Percentiles rank a stretch among this genome's conserved stretches.
Conservation (phyloP, 768 basidiomycete species). For the Psilocybe cyanescens region DNA sequence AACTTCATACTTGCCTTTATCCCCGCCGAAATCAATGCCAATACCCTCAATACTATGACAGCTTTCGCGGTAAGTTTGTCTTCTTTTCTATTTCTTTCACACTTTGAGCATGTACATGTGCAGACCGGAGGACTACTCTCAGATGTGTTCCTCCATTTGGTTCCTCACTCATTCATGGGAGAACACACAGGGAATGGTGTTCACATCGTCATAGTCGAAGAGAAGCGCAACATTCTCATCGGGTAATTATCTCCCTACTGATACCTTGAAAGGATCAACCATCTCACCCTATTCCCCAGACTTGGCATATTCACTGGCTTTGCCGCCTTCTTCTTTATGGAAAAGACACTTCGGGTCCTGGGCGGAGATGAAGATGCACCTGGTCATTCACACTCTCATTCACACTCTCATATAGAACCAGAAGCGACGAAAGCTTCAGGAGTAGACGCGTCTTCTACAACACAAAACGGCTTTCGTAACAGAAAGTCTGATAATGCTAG, state of each 20-base stretch:
- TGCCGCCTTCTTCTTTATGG: conserved; percentile 91
- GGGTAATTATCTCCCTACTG: conserved; percentile 54
- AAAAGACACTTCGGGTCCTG: conserved; percentile 86
- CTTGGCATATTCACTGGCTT: conserved; percentile 87
- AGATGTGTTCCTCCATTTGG: conserved; percentile 90
- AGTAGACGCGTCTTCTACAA: conserved; percentile 36
- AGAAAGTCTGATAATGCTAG: conserved; percentile 39
- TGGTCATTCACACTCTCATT: conserved; percentile 66
- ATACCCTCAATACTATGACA: conserved; percentile 93
- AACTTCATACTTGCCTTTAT: conserved; percentile 96
- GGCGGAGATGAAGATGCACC: conserved; percentile 62
- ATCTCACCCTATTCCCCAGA: conserved; percentile 36
- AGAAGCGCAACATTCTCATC: conserved; percentile 88
- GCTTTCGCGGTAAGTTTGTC: conserved; percentile 76
- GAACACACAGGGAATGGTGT: conserved; percentile 76
- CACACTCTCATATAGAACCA: conserved; percentile 36
- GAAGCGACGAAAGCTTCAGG: conserved; percentile 49
- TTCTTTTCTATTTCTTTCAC: conserved; percentile 8
- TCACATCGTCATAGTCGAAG: conserved; percentile 84
- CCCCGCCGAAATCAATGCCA: conserved; percentile 81
- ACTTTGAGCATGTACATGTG: conserved; percentile 16
- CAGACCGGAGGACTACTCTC: conserved; percentile 91
- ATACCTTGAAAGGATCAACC: neutral
- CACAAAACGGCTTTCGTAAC: conserved; percentile 52
- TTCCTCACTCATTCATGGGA: conserved; percentile 92